Evolutionary conservation across 1,284 basidiomycete species (phyloP).

Genomic region (Cystobasidium slooffiae): DNA sequence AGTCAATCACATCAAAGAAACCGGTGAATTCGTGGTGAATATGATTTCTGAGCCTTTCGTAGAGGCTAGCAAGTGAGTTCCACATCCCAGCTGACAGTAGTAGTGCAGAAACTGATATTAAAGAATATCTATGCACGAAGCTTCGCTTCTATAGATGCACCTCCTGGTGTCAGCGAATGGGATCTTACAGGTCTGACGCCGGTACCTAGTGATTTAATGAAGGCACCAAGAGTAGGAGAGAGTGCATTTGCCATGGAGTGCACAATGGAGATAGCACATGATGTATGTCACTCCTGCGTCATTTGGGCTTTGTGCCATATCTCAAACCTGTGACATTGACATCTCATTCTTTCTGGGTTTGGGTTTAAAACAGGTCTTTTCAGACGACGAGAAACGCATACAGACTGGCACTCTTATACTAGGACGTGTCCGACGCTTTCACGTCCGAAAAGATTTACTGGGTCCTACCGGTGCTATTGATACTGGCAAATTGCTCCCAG

Average conservation of each 20-base stretch:
- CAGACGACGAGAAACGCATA: constrained; percentile 38
- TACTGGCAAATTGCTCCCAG: constrained; percentile 65
- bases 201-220: constrained; percentile 66
- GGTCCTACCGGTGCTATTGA: constrained; percentile 60
- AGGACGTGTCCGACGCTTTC: constrained; percentile 68
- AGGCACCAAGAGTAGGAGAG: constrained; percentile 71
- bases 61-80: constrained; percentile 67
- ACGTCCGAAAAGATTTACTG: constrained; percentile 65
- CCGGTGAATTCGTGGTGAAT: constrained; percentile 73
- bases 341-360: background rate
- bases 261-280: constrained; percentile 23
- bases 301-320: background rate
- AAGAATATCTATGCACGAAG: background rate
- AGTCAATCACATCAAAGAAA: constrained; percentile 68
- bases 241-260: constrained; percentile 74
- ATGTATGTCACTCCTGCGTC: background rate
- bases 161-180: constrained; percentile 72
- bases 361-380: background rate
- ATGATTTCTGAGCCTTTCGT: constrained; percentile 76
- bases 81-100: constrained; percentile 66
- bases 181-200: constrained; percentile 71
- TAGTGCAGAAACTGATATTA: constrained; percentile 64
- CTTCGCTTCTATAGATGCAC: constrained; percentile 68
- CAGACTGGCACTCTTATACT: constrained; percentile 66
- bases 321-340: no score